Percentiles rank a stretch among this genome's conserved stretches.
Conservation (phyloP, 768 basidiomycete species). For the Auriscalpium microsporum region DNA sequence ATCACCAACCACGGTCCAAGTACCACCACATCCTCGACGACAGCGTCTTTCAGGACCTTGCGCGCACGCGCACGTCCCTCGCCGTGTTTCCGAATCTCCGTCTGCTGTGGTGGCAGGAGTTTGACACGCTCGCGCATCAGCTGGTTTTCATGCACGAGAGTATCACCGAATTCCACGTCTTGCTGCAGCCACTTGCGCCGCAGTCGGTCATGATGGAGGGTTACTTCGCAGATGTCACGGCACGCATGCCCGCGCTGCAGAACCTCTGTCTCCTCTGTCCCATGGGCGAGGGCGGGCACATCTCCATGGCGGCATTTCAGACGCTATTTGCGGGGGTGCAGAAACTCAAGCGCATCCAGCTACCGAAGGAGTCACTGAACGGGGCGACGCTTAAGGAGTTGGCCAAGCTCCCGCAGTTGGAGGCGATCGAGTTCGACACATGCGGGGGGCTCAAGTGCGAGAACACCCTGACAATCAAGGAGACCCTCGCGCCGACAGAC, state of each 20-base stretch:
- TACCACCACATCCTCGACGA: background rate
- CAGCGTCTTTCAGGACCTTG: conserved; percentile 11
- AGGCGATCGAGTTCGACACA: conserved; percentile 8
- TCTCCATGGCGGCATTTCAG: background rate
- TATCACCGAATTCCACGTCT: conserved; percentile 8
- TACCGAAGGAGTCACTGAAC: conserved; percentile 6
- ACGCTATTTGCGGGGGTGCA: conserved; percentile 3
- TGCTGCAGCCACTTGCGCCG: background rate
- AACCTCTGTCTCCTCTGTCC: background rate
- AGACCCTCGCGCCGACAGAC: conserved; percentile 3
- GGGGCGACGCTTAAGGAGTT: conserved; percentile 1
- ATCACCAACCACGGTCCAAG: too few relatives aligned
- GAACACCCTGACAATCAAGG: background rate
- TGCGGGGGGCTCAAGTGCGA: background rate
- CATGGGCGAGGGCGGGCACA: background rate
- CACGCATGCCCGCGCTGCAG: conserved; percentile 11
- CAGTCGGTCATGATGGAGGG: background rate
- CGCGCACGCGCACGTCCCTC: conserved; percentile 12
- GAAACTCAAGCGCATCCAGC: conserved; percentile 2
- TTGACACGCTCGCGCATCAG: background rate
- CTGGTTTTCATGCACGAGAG: conserved; percentile 15
- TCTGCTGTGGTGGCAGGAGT: conserved; percentile 3
- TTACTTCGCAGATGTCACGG: conserved; percentile 1
- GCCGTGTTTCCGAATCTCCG: conserved; percentile 14
- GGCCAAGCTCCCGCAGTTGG: conserved; percentile 7